These are phyloP conservation scores for Mitragyna speciosa DNA, from an alignment of 257 asterid species.

Conservation along the genomic window DNA sequence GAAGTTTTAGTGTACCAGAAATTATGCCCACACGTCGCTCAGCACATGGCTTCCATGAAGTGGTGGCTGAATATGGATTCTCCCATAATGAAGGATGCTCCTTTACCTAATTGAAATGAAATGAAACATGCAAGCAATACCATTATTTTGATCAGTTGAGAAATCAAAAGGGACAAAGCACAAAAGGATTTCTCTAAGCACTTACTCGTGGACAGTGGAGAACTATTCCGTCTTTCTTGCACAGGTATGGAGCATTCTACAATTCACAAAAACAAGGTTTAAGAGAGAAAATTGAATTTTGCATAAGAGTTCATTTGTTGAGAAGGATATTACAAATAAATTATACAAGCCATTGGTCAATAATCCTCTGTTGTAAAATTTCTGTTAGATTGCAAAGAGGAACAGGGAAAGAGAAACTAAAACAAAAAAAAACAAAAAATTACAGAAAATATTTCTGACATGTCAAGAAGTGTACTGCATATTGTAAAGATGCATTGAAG, in stretches of 20 bases:
- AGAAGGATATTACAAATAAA: not conserved
- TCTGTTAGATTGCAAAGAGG: not conserved
- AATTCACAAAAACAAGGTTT: conserved; percentile 26
- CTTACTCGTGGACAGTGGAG: conserved; percentile 93
- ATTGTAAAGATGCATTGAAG: not conserved
- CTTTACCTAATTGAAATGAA: conserved; percentile 60
- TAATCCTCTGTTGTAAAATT: not conserved
- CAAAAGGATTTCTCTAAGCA: conserved; percentile 8
- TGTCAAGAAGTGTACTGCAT: not conserved
- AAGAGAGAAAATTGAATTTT: not conserved
- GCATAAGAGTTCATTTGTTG: not conserved
- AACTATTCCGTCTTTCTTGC: conserved; percentile 86
- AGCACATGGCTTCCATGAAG: conserved; percentile 98
- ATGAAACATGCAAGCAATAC: conserved; percentile 2
- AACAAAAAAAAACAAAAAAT: not conserved
- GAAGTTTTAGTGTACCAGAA: conserved; percentile 47
- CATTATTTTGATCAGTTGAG: not conserved
- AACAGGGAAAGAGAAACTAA: not conserved
- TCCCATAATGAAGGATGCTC: conserved; percentile 95
- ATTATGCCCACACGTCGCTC: conserved; percentile 66
- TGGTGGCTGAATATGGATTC: conserved; percentile 92
- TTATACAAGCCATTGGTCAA: not conserved
- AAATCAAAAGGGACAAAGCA: conserved; percentile 6
- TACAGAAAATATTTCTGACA: not conserved
- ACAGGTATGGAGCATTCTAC: conserved; percentile 92